Conservation (phyloP, 2,329 filamentous ascomycete genomes). For the Pyricularia sp. region DNA sequence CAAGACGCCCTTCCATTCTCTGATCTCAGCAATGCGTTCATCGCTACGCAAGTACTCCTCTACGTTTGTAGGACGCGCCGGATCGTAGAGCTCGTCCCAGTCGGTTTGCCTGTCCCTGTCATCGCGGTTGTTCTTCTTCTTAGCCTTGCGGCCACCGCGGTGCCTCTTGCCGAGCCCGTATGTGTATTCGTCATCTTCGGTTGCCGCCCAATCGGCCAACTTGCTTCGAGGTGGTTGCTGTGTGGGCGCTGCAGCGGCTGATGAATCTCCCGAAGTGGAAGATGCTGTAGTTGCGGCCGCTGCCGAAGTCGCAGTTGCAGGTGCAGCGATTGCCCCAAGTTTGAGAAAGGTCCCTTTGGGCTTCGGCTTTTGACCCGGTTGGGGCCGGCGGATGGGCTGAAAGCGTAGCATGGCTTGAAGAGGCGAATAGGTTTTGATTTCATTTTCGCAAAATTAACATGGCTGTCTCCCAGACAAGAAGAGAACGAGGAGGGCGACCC, state of each 20-base stretch:
- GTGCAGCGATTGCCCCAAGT: conserved; percentile 20
- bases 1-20: conserved; percentile 76
- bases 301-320: conserved; percentile 14
- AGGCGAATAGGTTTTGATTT: not conserved
- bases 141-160: conserved; percentile 54
- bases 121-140: conserved; percentile 53
- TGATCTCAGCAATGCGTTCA: conserved; percentile 69
- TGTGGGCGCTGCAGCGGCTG: conserved; percentile 15
- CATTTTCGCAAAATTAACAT: conserved; percentile 2
- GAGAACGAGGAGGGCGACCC: not conserved
- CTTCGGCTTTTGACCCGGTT: conserved; percentile 31
- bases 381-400: conserved; percentile 79
- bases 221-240: conserved; percentile 50
- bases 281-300: conserved; percentile 15
- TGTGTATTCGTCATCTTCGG: conserved; percentile 72
- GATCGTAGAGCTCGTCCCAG: conserved; percentile 91
- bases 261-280: conserved; percentile 8
- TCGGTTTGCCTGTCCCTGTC: conserved; percentile 49
- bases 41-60: conserved; percentile 79
- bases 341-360: conserved; percentile 53
- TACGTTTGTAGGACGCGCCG: conserved; percentile 70
- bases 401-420: conserved; percentile 59
- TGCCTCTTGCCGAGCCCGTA: conserved; percentile 57
- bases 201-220: conserved; percentile 71
- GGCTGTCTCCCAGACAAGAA: not conserved